phyloP scores from a whole-genome alignment of 495 filamentous ascomycete species.

The Aspergillus affinis region DNA sequence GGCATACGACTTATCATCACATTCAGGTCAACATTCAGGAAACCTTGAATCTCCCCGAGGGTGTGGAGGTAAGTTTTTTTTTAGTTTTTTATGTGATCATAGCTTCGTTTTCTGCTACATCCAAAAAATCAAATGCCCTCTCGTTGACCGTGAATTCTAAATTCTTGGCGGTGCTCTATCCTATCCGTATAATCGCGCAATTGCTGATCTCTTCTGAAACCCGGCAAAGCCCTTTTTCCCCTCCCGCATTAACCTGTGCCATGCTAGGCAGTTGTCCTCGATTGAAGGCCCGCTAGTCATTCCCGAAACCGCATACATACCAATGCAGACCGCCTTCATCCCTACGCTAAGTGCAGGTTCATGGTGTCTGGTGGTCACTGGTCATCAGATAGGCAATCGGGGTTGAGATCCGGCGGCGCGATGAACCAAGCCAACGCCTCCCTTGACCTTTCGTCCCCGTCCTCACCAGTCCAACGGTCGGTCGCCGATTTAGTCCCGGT shows the following conservation, averaged over 20 bases:
- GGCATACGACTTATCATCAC: slow-evolving; percentile 2
- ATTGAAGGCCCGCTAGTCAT: slow-evolving; percentile 15
- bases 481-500: slow-evolving; percentile 59
- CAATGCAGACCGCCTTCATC: slow-evolving; percentile 45
- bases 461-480: slow-evolving; percentile 56
- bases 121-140: background rate
- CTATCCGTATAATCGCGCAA: slow-evolving; percentile 11
- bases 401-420: slow-evolving; percentile 39
- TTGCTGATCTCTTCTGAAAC: slow-evolving; percentile 20
- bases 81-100: background rate
- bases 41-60: background rate
- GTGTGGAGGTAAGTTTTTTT: background rate
- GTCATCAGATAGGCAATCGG: slow-evolving; percentile 37
- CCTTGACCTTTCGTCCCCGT: slow-evolving; percentile 61
- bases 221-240: slow-evolving; percentile 12
- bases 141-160: background rate
- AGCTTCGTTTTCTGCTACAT: background rate
- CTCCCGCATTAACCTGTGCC: slow-evolving; percentile 14
- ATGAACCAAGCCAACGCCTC: slow-evolving; percentile 42
- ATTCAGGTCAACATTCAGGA: slow-evolving; percentile 4
- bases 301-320: slow-evolving; percentile 31
- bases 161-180: background rate
- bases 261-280: slow-evolving; percentile 15
- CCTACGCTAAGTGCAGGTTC: slow-evolving; percentile 33
- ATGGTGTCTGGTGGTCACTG: slow-evolving; percentile 44